Conservation (phyloP, 1,284 basidiomycete genomes). For the Coniferiporia sulphurascens region DNA sequence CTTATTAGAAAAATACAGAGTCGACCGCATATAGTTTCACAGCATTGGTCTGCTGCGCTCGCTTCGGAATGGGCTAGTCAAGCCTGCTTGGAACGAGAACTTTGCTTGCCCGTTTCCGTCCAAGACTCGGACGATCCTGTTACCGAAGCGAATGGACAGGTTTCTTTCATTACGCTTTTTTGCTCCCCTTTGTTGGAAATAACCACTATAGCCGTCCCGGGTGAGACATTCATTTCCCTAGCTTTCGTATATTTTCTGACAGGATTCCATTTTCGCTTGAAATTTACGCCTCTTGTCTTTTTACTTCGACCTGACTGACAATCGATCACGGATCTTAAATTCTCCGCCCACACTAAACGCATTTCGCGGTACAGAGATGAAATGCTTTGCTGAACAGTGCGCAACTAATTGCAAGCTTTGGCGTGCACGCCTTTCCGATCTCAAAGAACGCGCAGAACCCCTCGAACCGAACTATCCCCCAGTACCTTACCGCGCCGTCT, state of each 20-base stretch:
- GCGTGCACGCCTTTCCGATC: slow-evolving; percentile 46
- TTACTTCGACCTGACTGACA: neutral
- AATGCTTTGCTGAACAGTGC: slow-evolving; percentile 58
- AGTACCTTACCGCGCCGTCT: slow-evolving; percentile 20
- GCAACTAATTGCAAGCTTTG: slow-evolving; percentile 61
- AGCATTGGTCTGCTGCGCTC: slow-evolving; percentile 86
- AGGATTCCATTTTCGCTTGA: neutral
- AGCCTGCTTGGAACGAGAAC: slow-evolving; percentile 72
- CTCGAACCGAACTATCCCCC: slow-evolving; percentile 11
- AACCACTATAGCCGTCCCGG: slow-evolving; percentile 66
- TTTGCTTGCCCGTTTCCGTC: slow-evolving; percentile 73
- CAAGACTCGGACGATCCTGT: slow-evolving; percentile 59
- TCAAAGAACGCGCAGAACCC: slow-evolving; percentile 27
- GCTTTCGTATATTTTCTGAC: neutral
- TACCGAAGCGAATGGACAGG: slow-evolving; percentile 77
- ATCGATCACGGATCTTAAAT: neutral
- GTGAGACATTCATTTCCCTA: slow-evolving; percentile 37
- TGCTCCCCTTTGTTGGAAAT: slow-evolving; percentile 79
- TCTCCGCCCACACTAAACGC: neutral
- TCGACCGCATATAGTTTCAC: slow-evolving; percentile 85
- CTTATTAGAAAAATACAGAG: slow-evolving; percentile 43
- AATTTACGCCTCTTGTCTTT: neutral
- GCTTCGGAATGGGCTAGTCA: slow-evolving; percentile 89
- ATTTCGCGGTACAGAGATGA: slow-evolving; percentile 46
- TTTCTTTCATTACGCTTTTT: slow-evolving; percentile 85